Evolutionary conservation across 75 land plant genomes (phyloP).

Genomic region (Pinus taeda): DNA sequence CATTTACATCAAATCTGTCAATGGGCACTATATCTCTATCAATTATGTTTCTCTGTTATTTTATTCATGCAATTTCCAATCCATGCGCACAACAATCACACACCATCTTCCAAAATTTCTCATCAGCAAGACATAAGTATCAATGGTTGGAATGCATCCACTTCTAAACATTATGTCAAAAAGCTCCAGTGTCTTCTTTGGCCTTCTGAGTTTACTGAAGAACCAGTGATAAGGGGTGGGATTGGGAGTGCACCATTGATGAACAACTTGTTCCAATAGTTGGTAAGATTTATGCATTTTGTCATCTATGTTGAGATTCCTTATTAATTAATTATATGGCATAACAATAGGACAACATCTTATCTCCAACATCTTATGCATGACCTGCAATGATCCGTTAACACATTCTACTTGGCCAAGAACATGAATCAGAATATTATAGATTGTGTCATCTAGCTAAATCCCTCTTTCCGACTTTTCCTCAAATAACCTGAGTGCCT

Average conservation of each 20-base stretch:
- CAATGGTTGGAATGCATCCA: constrained; percentile 45
- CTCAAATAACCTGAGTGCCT: too few relatives aligned
- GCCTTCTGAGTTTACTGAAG: constrained; percentile 36
- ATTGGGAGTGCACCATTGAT: constrained; percentile 46
- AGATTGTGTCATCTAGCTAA: constrained; percentile 25
- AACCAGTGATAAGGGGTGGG: constrained; percentile 50
- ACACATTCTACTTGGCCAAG: constrained; percentile 31
- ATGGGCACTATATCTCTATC: too few relatives aligned
- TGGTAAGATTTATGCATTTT: constrained; percentile 31
- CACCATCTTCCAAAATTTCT: constrained; percentile 49
- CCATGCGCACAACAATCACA: too few relatives aligned
- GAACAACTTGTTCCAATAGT: constrained; percentile 39
- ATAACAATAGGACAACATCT: constrained; percentile 57
- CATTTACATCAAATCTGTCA: too few relatives aligned
- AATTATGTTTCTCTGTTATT: too few relatives aligned
- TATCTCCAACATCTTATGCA: constrained; percentile 45
- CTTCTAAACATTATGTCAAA: constrained; percentile 48
- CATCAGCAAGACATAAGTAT: constrained; percentile 57
- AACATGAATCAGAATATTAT: constrained; percentile 31
- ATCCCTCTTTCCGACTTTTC: constrained; percentile 32
- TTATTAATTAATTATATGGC: constrained; percentile 54
- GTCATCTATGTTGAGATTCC: constrained; percentile 45
- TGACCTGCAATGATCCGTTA: constrained; percentile 26
- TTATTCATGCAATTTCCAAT: too few relatives aligned
- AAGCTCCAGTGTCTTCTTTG: constrained; percentile 33